Evolutionary conservation across 2,329 filamentous ascomycete species (phyloP).

Genomic region (Colletotrichum limetticola): DNA sequence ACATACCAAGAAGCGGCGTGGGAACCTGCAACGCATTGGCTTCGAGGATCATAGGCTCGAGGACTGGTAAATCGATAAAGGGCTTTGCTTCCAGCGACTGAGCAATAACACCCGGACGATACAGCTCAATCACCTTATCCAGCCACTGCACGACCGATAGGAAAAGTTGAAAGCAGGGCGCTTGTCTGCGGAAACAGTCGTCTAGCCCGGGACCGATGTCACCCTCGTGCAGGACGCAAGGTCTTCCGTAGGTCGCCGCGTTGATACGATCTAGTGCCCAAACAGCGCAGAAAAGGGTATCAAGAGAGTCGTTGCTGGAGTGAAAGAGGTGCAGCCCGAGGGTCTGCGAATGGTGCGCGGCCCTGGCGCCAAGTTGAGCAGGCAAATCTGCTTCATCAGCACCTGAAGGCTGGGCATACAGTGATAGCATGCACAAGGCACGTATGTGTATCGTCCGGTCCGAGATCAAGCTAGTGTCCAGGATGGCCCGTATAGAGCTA

Average conservation of each 20-base stretch:
- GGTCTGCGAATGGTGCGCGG: constrained; percentile 67
- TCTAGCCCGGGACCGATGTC: constrained; percentile 67
- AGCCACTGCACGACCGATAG: constrained; percentile 65
- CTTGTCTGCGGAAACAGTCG: constrained; percentile 60
- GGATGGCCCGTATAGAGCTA: constrained; percentile 57
- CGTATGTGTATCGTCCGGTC: constrained; percentile 67
- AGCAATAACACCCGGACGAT: constrained; percentile 57
- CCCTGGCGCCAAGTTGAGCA: constrained; percentile 62
- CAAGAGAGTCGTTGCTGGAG: constrained; percentile 49
- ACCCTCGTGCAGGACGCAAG: constrained; percentile 68
- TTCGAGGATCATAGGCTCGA: constrained; percentile 67
- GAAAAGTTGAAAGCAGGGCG: constrained; percentile 67
- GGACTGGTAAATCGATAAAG: constrained; percentile 65
- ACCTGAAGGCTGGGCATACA: constrained; percentile 68
- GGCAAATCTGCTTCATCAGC: constrained; percentile 66
- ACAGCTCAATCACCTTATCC: constrained; percentile 69
- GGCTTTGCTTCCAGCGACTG: constrained; percentile 48
- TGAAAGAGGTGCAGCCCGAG: constrained; percentile 64
- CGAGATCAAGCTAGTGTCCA: constrained; percentile 64
- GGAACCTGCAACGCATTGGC: constrained; percentile 62
- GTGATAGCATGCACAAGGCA: constrained; percentile 62
- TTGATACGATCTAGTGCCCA: constrained; percentile 72
- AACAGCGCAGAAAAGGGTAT: constrained; percentile 66
- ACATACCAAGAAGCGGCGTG: constrained; percentile 60
- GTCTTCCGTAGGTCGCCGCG: constrained; percentile 68